Percentiles rank a stretch among this genome's conserved stretches.
Conservation (phyloP, 148 eudicot genomes). For the Gaultheria prostrata region DNA sequence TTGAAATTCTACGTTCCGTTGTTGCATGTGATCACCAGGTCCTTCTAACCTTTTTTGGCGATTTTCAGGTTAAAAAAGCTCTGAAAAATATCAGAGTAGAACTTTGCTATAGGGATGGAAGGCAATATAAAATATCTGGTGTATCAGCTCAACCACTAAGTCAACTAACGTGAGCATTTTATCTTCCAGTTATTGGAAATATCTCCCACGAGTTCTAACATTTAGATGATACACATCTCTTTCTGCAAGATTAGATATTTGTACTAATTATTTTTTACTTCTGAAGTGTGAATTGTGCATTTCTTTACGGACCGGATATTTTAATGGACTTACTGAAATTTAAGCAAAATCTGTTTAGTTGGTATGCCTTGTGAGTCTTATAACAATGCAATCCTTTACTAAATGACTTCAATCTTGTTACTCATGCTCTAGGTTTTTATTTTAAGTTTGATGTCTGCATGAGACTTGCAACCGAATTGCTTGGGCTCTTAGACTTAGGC, state of each 20-base stretch:
- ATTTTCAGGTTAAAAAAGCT: conserved; percentile 51
- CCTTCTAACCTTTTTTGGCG: not conserved
- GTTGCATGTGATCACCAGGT: not conserved
- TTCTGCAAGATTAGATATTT: no score
- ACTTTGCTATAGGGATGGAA: conserved; percentile 30
- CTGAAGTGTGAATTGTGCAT: no score
- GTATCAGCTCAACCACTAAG: conserved; percentile 39
- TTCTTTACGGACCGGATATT: no score
- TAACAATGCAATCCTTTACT: not conserved
- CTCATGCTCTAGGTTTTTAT: not conserved
- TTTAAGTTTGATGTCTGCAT: not conserved
- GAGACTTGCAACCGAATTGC: not conserved
- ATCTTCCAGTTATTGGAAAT: no score
- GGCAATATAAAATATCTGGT: conserved; percentile 44
- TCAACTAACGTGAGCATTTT: conserved; percentile 45
- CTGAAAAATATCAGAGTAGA: conserved; percentile 56
- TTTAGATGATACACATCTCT: no score
- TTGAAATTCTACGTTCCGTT: not conserved
- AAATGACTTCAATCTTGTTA: not conserved
- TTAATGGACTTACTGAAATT: no score
- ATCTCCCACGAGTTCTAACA: no score
- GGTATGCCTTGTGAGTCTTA: no score
- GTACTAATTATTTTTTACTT: no score
- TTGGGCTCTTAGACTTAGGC: not conserved
- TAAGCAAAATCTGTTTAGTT: no score